Evolutionary conservation across 495 filamentous ascomycete genomes (phyloP).

Genomic region (Lepraria neglecta): DNA sequence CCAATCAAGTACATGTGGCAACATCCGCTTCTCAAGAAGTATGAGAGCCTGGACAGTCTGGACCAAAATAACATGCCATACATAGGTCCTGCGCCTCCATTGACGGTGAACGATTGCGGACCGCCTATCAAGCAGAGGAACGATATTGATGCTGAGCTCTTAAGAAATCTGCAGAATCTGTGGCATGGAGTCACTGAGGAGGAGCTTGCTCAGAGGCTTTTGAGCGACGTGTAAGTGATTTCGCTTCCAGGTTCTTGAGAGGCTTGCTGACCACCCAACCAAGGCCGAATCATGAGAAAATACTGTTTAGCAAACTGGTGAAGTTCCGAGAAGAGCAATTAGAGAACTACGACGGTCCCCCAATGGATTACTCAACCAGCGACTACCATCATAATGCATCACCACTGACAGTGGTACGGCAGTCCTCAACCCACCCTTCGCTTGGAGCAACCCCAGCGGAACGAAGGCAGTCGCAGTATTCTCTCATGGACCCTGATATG

Average conservation of each 20-base stretch:
- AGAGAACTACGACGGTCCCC: slow-evolving; percentile 70
- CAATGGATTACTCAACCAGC: slow-evolving; percentile 70
- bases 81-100: slow-evolving; percentile 48
- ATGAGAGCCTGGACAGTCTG: slow-evolving; percentile 58
- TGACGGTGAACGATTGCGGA: slow-evolving; percentile 50
- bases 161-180: slow-evolving; percentile 76
- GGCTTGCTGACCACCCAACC: slow-evolving; percentile 2
- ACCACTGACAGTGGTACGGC: slow-evolving; percentile 26
- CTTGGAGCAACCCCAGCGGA: slow-evolving; percentile 34
- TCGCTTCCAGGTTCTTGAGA: too few species aligned
- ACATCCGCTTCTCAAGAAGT: slow-evolving; percentile 75
- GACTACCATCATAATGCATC: slow-evolving; percentile 74
- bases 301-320: slow-evolving; percentile 80
- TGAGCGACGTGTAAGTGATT: slow-evolving; percentile 59
- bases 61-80: slow-evolving; percentile 42
- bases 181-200: slow-evolving; percentile 77
- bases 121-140: slow-evolving; percentile 42
- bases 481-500: slow-evolving; percentile 60
- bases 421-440: slow-evolving; percentile 44
- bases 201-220: slow-evolving; percentile 58
- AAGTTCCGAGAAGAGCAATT: slow-evolving; percentile 74
- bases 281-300: slow-evolving; percentile 79
- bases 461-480: slow-evolving; percentile 59
- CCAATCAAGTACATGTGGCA: slow-evolving; percentile 71
- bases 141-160: slow-evolving; percentile 69